Evolutionary conservation across 257 asterid genomes (phyloP), one percentile per base, ranked within the genome.

Genomic region (Solanum pimpinellifolium): DNA sequence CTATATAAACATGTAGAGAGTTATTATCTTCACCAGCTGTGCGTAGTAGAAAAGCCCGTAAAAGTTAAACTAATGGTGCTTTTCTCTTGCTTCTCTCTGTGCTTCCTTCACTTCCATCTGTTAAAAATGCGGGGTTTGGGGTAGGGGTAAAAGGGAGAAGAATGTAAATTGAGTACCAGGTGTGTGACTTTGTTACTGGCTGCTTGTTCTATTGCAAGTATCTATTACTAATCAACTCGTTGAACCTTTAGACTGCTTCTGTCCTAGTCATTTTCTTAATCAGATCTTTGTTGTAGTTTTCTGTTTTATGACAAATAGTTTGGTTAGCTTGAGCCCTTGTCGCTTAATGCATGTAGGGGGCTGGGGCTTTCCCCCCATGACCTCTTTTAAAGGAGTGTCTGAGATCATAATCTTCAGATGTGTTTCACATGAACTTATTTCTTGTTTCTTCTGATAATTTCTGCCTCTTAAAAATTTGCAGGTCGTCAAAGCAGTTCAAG

Each of bases 401-500:
- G 25, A 29, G 85, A 29, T 80, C 44, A 29, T 47, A 80, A 47
- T 80, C 18, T 47, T 25, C 11, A 29, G 37, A 15, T 18, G 68
- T 27, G 68, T 80, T 80, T 47, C 42, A 29, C 68, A 47, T 27
- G 84, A n/a, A 18, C 25, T 41, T 76, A 7, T 76, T 76, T 76
- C 83, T 41, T 76, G 35, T 42, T 41, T 76, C 27, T 76, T 9
- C 83, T 76, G 83, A 46, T 80, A 80, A 27, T 80, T 47, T 47
- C 31, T 3, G 42, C 18, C 56, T 16, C 68, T 47, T 47, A 47
- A 46, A 80, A 29, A 80, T 27, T 62, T 88, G 87, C 92, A 93
- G 98, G 95, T 95, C 12, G 94, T 93, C 84, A 89, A 87, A 91
- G 97, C 94, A 59, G 95, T 88, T 7, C 83, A 89, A 72, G 98